phyloP scores from a whole-genome alignment of 2,329 filamentous ascomycete species.

The Dichotomopilus funicola region DNA sequence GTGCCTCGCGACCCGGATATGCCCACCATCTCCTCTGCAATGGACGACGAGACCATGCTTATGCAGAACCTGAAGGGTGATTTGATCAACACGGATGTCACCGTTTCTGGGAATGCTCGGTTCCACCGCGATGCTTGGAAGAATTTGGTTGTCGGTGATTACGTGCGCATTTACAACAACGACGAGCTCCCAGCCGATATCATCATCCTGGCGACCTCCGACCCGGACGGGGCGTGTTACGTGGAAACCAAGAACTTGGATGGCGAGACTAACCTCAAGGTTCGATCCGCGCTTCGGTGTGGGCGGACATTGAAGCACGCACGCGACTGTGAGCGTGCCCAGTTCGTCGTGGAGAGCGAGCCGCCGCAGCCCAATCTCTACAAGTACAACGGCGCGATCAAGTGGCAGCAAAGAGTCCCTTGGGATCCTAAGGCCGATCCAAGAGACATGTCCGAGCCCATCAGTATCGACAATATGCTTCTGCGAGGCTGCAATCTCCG shows the following conservation, averaged over 20 bases:
- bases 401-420: constrained; percentile 71
- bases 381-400: constrained; percentile 83
- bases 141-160: constrained; percentile 89
- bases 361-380: constrained; percentile 89
- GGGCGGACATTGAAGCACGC: constrained; percentile 79
- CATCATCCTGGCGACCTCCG: constrained; percentile 86
- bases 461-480: constrained; percentile 91
- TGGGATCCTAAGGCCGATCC: constrained; percentile 55
- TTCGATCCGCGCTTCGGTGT: constrained; percentile 82
- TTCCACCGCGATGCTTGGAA: constrained; percentile 97
- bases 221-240: constrained; percentile 90
- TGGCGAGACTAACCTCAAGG: constrained; percentile 95
- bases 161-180: constrained; percentile 91
- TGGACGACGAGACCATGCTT: constrained; percentile 34
- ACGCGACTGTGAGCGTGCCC: constrained; percentile 80
- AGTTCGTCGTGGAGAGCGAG: constrained; percentile 88
- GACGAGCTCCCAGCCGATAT: constrained; percentile 93
- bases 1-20: constrained; percentile 42
- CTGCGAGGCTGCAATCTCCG: constrained; percentile 88
- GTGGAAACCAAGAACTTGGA: constrained; percentile 98
- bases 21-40: constrained; percentile 29
- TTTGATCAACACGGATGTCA: constrained; percentile 65
- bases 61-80: constrained; percentile 44
- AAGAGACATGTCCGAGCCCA: constrained; percentile 81
- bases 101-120: constrained; percentile 62